Conservation (phyloP, 495 filamentous ascomycete genomes). For the Penicillium steckii region DNA sequence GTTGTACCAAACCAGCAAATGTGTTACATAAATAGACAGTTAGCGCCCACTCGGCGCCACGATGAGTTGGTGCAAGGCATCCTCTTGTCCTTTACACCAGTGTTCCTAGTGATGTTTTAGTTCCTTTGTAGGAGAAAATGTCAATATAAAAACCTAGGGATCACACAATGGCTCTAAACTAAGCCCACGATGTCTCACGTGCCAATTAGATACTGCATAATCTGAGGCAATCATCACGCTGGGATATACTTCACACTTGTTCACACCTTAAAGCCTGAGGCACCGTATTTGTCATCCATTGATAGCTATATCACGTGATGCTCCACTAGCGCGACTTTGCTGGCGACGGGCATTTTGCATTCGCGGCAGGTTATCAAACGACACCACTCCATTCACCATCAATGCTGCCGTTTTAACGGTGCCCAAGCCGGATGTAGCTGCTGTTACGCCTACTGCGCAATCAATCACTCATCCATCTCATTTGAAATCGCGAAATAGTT, state of each 20-base stretch:
- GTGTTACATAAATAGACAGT: conserved; percentile 24
- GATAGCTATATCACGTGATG: conserved; percentile 3
- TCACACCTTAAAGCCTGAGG: not conserved
- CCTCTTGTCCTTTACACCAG: no score
- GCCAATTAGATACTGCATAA: no score
- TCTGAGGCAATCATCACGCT: no score
- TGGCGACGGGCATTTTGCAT: conserved; percentile 26
- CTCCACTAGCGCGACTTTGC: conserved; percentile 16
- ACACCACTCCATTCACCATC: conserved; percentile 21
- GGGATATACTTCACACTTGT: not conserved
- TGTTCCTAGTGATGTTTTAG: no score
- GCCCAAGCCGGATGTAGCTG: conserved; percentile 43
- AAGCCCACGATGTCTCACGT: no score
- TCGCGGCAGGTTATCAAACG: conserved; percentile 14
- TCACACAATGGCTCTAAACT: no score
- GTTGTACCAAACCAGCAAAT: conserved; percentile 4
- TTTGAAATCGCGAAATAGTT: conserved; percentile 5
- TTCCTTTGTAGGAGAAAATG: no score
- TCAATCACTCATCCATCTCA: conserved; percentile 23
- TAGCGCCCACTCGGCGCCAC: conserved; percentile 24
- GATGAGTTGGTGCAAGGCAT: not conserved
- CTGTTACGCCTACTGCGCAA: conserved; percentile 30
- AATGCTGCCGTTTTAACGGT: conserved; percentile 33
- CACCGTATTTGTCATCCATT: conserved; percentile 1
- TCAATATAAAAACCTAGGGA: no score